Conservation (phyloP, 306 rosid species). For the Vigna reflexopilosa region DNA sequence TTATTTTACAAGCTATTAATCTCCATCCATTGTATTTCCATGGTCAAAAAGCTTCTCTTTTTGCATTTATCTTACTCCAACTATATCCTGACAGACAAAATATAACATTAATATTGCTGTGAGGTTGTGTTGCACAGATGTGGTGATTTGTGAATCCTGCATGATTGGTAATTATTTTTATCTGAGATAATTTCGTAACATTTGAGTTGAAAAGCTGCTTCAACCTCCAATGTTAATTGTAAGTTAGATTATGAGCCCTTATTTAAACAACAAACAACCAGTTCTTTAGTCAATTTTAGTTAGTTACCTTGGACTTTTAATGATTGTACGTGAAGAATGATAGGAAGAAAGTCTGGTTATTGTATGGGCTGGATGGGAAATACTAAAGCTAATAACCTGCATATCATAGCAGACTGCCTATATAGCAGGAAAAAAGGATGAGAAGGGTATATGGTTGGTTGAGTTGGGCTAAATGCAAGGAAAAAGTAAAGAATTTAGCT, state of each 20-base stretch:
- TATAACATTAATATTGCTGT: slow-evolving; percentile 24
- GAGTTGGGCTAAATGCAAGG: background rate
- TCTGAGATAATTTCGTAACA: slow-evolving; percentile 23
- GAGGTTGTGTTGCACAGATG: slow-evolving; percentile 29
- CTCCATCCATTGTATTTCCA: slow-evolving; percentile 16
- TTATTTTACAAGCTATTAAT: slow-evolving; percentile 19
- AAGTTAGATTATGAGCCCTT: slow-evolving; percentile 26
- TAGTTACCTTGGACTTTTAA: slow-evolving; percentile 29
- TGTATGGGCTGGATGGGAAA: background rate
- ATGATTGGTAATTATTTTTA: slow-evolving; percentile 33
- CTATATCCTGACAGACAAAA: slow-evolving; percentile 16
- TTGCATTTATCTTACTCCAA: slow-evolving; percentile 16
- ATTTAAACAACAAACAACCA: background rate
- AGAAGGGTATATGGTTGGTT: background rate
- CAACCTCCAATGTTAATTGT: slow-evolving; percentile 8
- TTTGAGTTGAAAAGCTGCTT: slow-evolving; percentile 25
- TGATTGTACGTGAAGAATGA: slow-evolving; percentile 16
- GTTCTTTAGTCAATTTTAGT: slow-evolving; percentile 25
- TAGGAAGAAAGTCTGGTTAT: background rate
- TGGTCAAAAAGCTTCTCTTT: slow-evolving; percentile 8
- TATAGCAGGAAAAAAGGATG: background rate
- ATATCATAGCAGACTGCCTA: background rate
- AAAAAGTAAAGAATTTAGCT: background rate
- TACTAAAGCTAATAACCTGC: background rate
- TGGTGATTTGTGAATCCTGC: slow-evolving; percentile 11